Evolutionary conservation across 2,329 filamentous ascomycete genomes (phyloP).

Genomic region (Pseudonectria buxi): DNA sequence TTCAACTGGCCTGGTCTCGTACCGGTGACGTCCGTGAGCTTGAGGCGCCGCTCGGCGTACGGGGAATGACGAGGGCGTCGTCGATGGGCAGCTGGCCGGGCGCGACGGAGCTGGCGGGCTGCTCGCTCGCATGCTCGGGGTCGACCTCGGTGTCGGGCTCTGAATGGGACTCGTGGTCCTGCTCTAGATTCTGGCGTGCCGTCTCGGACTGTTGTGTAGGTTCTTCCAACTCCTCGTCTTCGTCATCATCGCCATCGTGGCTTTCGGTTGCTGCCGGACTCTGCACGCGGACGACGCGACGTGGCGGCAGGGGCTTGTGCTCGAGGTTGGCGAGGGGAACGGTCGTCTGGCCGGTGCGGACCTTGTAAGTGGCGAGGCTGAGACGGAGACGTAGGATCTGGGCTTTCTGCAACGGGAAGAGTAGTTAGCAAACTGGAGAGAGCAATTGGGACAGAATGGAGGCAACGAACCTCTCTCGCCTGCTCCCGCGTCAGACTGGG

Average conservation of each 20-base stretch:
- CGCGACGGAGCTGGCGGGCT: too few relatives aligned
- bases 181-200: conserved; percentile 3
- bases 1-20: too few relatives aligned
- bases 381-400: conserved; percentile 63
- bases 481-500: conserved; percentile 44
- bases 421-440: background rate
- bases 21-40: too few relatives aligned
- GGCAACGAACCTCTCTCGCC: conserved; percentile 39
- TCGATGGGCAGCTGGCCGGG: too few relatives aligned
- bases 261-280: conserved; percentile 6
- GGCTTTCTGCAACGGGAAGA: conserved; percentile 41
- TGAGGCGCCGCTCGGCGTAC: too few relatives aligned
- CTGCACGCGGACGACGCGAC: conserved; percentile 19
- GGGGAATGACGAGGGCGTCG: too few relatives aligned
- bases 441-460: conserved; percentile 1
- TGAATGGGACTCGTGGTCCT: conserved; percentile 1
- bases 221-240: too few relatives aligned
- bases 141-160: conserved; percentile 2
- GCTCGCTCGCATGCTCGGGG: background rate
- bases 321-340: conserved; percentile 58
- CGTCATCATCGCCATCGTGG: too few relatives aligned
- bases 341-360: conserved; percentile 63
- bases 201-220: too few relatives aligned
- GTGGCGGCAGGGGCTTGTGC: conserved; percentile 23
- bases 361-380: conserved; percentile 65